Evolutionary conservation across 306 rosid species (phyloP), one percentile per base, ranked within the genome.

Genomic region (Urtica urens): DNA sequence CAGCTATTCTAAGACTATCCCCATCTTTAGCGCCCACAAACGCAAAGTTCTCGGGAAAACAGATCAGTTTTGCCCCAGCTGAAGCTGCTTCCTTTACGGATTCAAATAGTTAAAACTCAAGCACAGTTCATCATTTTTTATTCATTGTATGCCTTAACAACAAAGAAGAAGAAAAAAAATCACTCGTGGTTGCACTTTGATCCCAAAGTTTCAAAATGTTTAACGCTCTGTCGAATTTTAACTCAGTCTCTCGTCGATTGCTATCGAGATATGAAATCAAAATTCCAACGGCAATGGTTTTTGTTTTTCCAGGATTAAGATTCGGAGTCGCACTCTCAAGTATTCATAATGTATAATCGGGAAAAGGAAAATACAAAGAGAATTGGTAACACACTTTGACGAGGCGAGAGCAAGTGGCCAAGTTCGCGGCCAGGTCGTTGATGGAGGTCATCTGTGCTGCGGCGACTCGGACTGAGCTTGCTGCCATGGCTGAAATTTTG

Each of bases 381-480:
- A 30, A 39, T 23, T 10, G n/a, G n/a, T n/a, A n/a, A n/a, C n/a
- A n/a, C 64, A 90, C 95, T 49, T 73, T 82, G 44, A 77, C 79
- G 24, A 90, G 93, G 55, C 81, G 81, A 60, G 87, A 79, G 68
- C 83, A 81, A 29, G 82, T 79, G 60, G 81, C 68, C 64, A 79
- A 78, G 65, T 85, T 90, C 39, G 78, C 59, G 26, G 80, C 84
- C 49, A 85, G 66, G 60, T 82, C 94, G 60, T 71, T 82, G 70
- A 75, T 38, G 65, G 99, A 90, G 35, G 93, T 82, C 94, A 90
- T 90, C 74, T 90, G 94, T 57, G 81, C 94, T 10, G 92, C 99
- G 31, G 99, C 99, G 23, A 90, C 87, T 62, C 94, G 71, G 66
- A 82, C 53, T 9, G 94, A 57, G 74, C 63, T 73, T 19, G 71